Base-by-base conservation (phyloP, 371 early-diverging fungal genomes). In the Mucor velutinosus region DNA sequence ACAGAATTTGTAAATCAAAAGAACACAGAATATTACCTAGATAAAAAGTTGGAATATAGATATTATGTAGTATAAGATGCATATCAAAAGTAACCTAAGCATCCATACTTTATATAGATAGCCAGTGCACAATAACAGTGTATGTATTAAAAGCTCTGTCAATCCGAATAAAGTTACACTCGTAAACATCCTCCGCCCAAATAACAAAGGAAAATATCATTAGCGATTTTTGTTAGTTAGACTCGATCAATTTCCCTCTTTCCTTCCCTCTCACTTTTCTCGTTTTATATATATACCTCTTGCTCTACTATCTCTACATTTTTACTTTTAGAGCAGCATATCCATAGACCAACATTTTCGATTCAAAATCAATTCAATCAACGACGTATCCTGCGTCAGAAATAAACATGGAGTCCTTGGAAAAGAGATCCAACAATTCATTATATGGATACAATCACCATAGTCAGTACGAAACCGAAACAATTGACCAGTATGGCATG, bases 341-440 rank as follows among this genome's bases (percentile, higher is more conserved):
- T 15, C 4, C 17, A 43, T 5, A 43, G 35, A 33, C 27, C 68
- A 68, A 47, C 23, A 68, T 67, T 67, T 62, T 56, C 56, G 58
- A 68, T 45, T 29, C 39, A 23, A 56, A 62, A 39, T 68, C 63
- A 35, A 68, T 62, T 39, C 64, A 69, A 33, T 61, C 62, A 19
- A 51, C 58, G 60, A 27, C 69, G 69, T 69, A 59, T 39, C 21
- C 51, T 17, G 37, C 69, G 60, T 59, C 64, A 49, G 43, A 64
- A 19, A 59, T 30, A 41, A 47, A 39, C 21, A 69, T 71, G 65
- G 57, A 51, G 37, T 47, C 57, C 3, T 23, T 57, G 27, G 67
- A 70, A 32, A 70, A 71, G 39, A 39, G 35, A 51, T 64, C 64
- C 29, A 61, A 53, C 29, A 60, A 70, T 43, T 60, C 70, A 8